Percentiles rank a stretch among this genome's conserved stretches.
These are phyloP conservation scores for Saturnispora kantuleensis DNA, from an alignment of 805 yeast genomes.

Conservation along the genomic window DNA sequence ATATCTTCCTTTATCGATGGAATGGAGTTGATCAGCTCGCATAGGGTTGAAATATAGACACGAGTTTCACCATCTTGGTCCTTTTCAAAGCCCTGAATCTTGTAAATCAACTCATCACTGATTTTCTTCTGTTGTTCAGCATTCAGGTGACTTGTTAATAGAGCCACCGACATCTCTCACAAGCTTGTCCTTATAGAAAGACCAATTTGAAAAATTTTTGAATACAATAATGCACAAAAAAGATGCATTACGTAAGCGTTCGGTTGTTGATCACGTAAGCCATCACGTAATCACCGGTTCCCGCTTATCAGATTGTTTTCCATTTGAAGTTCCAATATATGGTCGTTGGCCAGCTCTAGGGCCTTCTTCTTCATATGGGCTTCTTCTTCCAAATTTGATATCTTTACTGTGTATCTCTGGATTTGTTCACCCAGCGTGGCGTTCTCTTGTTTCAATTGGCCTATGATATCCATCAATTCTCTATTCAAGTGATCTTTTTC, in stretches of 20 bases:
- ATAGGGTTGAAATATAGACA: conserved; percentile 13
- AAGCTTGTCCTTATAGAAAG: not conserved
- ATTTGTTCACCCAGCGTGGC: conserved; percentile 7
- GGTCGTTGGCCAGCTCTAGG: conserved; percentile 42
- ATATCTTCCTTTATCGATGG: conserved; percentile 9
- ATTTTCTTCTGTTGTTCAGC: conserved; percentile 10
- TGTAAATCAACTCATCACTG: conserved; percentile 5
- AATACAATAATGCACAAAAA: not conserved
- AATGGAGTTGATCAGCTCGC: conserved; percentile 13
- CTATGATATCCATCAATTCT: conserved; percentile 7
- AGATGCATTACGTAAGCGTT: no score
- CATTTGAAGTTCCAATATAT: conserved; percentile 37
- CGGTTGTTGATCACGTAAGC: no score
- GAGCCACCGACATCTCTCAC: conserved; percentile 6
- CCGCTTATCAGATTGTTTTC: conserved; percentile 36
- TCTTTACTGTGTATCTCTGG: conserved; percentile 17
- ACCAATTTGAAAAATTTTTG: not conserved
- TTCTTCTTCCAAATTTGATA: conserved; percentile 24
- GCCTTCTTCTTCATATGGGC: conserved; percentile 32
- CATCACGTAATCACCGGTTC: conserved; percentile 10
- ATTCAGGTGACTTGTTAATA: conserved; percentile 12
- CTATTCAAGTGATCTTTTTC: conserved; percentile 8
- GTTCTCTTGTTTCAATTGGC: conserved; percentile 9
- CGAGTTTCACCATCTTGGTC: not conserved
- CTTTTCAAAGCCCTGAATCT: not conserved